Base-by-base conservation (phyloP, 2,329 filamentous ascomycete genomes). In the Aspergillus persii region DNA sequence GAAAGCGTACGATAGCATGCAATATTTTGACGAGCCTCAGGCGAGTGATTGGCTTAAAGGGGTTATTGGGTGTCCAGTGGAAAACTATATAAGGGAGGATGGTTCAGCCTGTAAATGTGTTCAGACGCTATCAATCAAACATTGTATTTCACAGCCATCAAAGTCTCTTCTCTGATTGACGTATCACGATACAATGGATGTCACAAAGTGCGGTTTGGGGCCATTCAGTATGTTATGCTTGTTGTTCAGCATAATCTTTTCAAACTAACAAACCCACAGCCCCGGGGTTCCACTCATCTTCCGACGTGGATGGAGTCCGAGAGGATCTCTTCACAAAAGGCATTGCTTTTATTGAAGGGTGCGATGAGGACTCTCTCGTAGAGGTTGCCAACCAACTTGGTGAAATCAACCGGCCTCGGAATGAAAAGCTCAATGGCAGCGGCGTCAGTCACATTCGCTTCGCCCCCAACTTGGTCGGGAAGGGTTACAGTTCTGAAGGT, bases 381-480 rank as follows among this genome's bases (percentile, higher is more conserved):
- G 6, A 49, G 2, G 56, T 63, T 8, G 58, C 58, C 18, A 47
- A 15, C 26, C 30, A 59, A 27, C 50, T 63, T 18, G 61, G 61
- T 4, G 36, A 53, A 6, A 54, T 61, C 11, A 59, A 61, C 33
- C 41, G 54, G 15, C 61, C 58, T 8, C 50, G 61, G 4, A 61
- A 63, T 15, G 57, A 62, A 54, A 53, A 50, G 8, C 26, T 12
- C n/a, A 51, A 44, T 9, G 58, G 61, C 4, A 57, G 39, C n/a
- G 61, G 61, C 9, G 55, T 63, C n/a, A 61, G 61, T 48, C 53
- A 59, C 15, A 63, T 63, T 23, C 61, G 58, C 1, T 59, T 44
- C 29, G 53, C 39, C 9, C 56, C 61, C 6, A 49, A 57, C 11
- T 27, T 63, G 30, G 8, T 33, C 1, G 58, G 56, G 6, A 63